A percentile compares a stretch with the other conserved stretches of the same genome.
These are phyloP conservation scores for Volvariella surrecta DNA, from an alignment of 1,284 basidiomycete genomes.

Conservation along the genomic window DNA sequence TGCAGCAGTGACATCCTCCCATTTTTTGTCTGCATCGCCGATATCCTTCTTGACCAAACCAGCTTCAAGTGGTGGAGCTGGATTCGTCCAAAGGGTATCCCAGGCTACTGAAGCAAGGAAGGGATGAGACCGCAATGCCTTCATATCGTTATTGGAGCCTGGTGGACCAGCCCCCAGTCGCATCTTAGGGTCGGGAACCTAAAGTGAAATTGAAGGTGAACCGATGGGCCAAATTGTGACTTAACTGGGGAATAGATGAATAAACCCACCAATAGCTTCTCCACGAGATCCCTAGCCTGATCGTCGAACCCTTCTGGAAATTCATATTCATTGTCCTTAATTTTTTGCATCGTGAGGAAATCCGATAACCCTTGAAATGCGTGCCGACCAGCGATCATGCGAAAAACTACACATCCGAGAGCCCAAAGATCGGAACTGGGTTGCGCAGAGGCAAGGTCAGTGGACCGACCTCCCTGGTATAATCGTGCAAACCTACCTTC, in stretches of 20 bases:
- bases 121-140: constrained; percentile 62
- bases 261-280: constrained; percentile 47
- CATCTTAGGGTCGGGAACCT: constrained; percentile 64
- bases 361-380: constrained; percentile 87
- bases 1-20: constrained; percentile 41
- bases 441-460: constrained; percentile 16
- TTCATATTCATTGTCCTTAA: constrained; percentile 65
- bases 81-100: constrained; percentile 65
- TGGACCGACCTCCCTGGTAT: neutral
- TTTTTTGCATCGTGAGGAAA: constrained; percentile 77
- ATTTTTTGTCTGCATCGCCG: constrained; percentile 16
- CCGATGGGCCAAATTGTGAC: neutral
- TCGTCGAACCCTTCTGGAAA: constrained; percentile 70
- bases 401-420: constrained; percentile 91
- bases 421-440: constrained; percentile 96
- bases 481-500: constrained; percentile 35
- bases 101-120: constrained; percentile 73
- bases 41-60: constrained; percentile 11
- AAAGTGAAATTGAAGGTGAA: constrained; percentile 5
- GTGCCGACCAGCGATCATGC: constrained; percentile 91
- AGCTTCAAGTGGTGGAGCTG: constrained; percentile 42
- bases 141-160: constrained; percentile 38
- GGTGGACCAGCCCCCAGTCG: constrained; percentile 59
- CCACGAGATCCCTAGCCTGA: constrained; percentile 60
- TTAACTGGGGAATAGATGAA: neutral